Evolutionary conservation across 805 yeast species (phyloP).

Genomic region (Candida parachauliodes): DNA sequence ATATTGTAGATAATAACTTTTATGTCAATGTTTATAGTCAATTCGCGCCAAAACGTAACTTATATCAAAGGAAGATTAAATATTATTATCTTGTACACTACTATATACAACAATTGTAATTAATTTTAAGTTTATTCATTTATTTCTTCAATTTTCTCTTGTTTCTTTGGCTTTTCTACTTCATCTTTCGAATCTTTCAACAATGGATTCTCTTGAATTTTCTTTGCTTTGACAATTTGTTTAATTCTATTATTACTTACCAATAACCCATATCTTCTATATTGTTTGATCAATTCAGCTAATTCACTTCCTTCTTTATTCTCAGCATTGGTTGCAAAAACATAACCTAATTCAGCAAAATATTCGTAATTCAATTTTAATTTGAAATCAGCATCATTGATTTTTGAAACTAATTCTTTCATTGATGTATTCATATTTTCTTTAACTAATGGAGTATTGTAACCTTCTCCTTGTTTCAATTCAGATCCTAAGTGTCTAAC

Average conservation of each 20-base stretch:
- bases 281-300: constrained; percentile 50
- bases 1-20: too few relatives aligned
- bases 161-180: background rate
- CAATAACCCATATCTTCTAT: constrained; percentile 64
- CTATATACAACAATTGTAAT: too few relatives aligned
- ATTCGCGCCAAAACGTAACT: too few relatives aligned
- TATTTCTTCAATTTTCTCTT: background rate
- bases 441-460: constrained; percentile 51
- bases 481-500: constrained; percentile 57
- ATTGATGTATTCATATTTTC: constrained; percentile 20
- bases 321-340: constrained; percentile 40
- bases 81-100: too few relatives aligned
- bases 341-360: constrained; percentile 47
- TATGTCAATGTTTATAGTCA: too few relatives aligned
- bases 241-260: constrained; percentile 41
- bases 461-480: constrained; percentile 83
- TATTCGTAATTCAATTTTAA: constrained; percentile 56
- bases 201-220: constrained; percentile 13
- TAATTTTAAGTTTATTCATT: too few relatives aligned
- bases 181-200: background rate
- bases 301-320: constrained; percentile 37
- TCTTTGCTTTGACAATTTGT: constrained; percentile 37
- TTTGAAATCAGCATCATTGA: constrained; percentile 28
- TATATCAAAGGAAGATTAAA: too few relatives aligned
- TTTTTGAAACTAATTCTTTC: constrained; percentile 23